Evolutionary conservation across 2,329 filamentous ascomycete genomes (phyloP), one percentile per base, ranked within the genome.

Genomic region (Neopestalotiopsis rosae): DNA sequence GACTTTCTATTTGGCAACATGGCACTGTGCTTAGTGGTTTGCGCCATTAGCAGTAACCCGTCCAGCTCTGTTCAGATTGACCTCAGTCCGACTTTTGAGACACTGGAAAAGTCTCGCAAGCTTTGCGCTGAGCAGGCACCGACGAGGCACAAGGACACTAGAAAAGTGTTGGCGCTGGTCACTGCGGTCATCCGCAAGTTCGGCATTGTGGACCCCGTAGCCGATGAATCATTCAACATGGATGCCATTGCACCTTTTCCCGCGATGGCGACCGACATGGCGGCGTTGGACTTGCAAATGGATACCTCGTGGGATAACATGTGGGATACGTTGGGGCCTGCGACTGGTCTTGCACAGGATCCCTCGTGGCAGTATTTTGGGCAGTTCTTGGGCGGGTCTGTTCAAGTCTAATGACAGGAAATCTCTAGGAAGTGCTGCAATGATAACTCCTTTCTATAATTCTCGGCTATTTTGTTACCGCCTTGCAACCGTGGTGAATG

Each of bases 1-100:
- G 64, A 66, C 64, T 66, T 66, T 20, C 49, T 66, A 12, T 66
- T 66, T 58, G 64, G 64, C 12, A 58, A 32, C 13, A 66, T 58
- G 52, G 42, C 52, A 5, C 20, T 66, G 24, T 66, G 64, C 42
- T 28, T 66, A n/a, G 52, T 66, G 17, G 4, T 66, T 14, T 66
- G 64, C 12, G 30, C 52, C 17, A n/a, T 45, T 4, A 57, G 13
- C 2, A 28, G 42, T 4, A 34, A 49, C 5, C 38, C n/a, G 1
- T n/a, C 13, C 61, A 28, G 3, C 20, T n/a, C 52, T 5, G 30
- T 38, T 28, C 24, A 28, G 24, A 56, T 57, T 12, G 45, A 66
- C 52, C 10, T 38, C 7, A n/a, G 5, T 12, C 10, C 24, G 4
- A 66, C 34, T 3, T 57, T 66, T 9, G 20, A 24, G 12, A 20